phyloP scores from a whole-genome alignment of 129 eudicot species.

The Rutidosis leptorrhynchoides region DNA sequence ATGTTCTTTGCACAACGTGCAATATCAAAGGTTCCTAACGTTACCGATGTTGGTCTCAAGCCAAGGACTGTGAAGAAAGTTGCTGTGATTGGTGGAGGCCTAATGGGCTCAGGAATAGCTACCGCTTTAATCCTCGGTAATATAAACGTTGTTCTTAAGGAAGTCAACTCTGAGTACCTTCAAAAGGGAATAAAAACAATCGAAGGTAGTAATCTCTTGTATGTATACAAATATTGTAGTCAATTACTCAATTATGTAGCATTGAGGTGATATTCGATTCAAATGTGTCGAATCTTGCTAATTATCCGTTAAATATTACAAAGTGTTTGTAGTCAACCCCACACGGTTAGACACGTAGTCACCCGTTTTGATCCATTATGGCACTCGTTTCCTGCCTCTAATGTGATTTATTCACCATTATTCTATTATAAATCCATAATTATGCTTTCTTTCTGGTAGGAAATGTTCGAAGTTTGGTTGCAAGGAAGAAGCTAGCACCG shows the following conservation, averaged over 20 bases:
- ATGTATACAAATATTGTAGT: not conserved
- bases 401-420: not conserved
- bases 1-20: conserved; percentile 87
- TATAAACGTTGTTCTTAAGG: conserved; percentile 72
- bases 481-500: conserved; percentile 61
- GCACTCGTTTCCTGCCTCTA: too few relatives aligned
- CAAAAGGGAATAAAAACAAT: conserved; percentile 70
- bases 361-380: too few relatives aligned
- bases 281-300: too few relatives aligned
- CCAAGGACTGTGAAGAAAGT: conserved; percentile 80
- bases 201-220: conserved; percentile 48
- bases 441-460: conserved; percentile 33
- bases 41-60: conserved; percentile 82
- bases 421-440: too few relatives aligned
- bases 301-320: too few relatives aligned
- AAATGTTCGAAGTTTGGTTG: conserved; percentile 67
- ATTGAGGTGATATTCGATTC: not conserved
- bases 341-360: too few relatives aligned
- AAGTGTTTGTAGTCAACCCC: too few relatives aligned
- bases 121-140: conserved; percentile 79
- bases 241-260: not conserved
- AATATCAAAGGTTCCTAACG: conserved; percentile 83
- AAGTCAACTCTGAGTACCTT: conserved; percentile 80
- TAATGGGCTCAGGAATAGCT: conserved; percentile 98
- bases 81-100: conserved; percentile 97